Percentiles rank a stretch among this genome's conserved stretches.
These are phyloP conservation scores for Toxicodendron radicans DNA, from an alignment of 345 rosid species.

Conservation along the genomic window DNA sequence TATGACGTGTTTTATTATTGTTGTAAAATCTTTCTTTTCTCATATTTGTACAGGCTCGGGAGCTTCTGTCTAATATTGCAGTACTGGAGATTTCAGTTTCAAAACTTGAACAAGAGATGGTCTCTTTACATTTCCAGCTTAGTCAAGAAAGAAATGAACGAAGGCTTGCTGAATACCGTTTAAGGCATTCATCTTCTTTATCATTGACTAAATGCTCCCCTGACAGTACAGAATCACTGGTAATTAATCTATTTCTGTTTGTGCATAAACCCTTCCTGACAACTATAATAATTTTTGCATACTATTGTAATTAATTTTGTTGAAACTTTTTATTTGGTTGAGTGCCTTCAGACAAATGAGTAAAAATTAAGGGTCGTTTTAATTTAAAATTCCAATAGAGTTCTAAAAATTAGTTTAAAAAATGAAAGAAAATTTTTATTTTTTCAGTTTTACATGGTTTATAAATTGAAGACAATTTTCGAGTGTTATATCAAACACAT, in stretches of 20 bases:
- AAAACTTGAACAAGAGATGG: slow-evolving; percentile 77
- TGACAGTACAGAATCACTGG: slow-evolving; percentile 25
- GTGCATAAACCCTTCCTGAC: not conserved
- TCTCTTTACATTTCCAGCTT: slow-evolving; percentile 84
- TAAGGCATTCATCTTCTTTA: slow-evolving; percentile 57
- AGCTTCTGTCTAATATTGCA: slow-evolving; percentile 62
- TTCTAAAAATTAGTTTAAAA: too few relatives aligned
- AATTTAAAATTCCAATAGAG: too few relatives aligned
- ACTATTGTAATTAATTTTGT: not conserved
- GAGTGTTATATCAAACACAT: too few relatives aligned
- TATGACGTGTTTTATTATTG: slow-evolving; percentile 13
- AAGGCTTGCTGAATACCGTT: slow-evolving; percentile 73
- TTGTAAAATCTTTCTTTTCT: slow-evolving; percentile 14
- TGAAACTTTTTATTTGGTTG: not conserved
- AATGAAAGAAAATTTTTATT: too few relatives aligned
- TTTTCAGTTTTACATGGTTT: too few relatives aligned
- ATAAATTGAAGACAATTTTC: too few relatives aligned
- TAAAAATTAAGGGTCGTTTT: not conserved
- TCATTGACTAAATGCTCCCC: slow-evolving; percentile 39
- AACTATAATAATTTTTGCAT: not conserved
- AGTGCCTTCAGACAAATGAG: not conserved
- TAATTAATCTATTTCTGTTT: slow-evolving; percentile 16
- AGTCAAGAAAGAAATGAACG: slow-evolving; percentile 93
- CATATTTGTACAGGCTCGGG: slow-evolving; percentile 58
- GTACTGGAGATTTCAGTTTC: slow-evolving; percentile 67